Conservation (phyloP, 2,329 filamentous ascomycete genomes). For the Fusarium nodosum region DNA sequence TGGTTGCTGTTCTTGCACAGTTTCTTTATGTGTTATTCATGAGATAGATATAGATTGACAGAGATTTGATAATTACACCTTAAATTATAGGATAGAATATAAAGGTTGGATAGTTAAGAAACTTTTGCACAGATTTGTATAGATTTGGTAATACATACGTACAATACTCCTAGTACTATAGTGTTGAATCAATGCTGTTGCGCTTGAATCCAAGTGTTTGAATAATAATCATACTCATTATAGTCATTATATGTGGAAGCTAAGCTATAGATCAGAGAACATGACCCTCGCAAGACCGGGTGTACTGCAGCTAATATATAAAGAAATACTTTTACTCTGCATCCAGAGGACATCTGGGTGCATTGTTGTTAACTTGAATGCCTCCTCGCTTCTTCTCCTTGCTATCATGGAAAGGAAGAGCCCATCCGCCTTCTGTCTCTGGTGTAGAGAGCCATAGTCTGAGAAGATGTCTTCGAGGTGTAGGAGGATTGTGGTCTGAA, state of each 20-base stretch:
- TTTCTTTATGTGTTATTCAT: conserved; percentile 5
- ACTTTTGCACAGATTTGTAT: background rate
- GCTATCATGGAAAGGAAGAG: conserved; percentile 83
- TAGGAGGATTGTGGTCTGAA: conserved; percentile 70
- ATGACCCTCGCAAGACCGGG: background rate
- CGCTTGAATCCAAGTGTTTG: background rate
- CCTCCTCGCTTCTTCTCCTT: conserved; percentile 89
- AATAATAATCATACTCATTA: background rate
- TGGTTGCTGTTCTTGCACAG: conserved; percentile 22
- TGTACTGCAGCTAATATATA: conserved; percentile 28
- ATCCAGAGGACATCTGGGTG: conserved; percentile 81
- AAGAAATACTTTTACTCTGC: conserved; percentile 71
- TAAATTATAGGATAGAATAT: background rate
- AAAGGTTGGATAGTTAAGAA: background rate
- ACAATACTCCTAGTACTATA: background rate
- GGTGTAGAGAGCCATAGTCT: conserved; percentile 87
- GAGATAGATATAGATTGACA: background rate
- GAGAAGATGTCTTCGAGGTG: conserved; percentile 82
- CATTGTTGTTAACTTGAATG: conserved; percentile 86
- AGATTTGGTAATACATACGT: background rate
- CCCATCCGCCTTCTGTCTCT: conserved; percentile 87
- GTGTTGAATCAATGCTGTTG: background rate
- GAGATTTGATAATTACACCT: too few species aligned
- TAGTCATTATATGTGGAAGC: background rate
- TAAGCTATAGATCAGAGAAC: background rate